Percentiles rank a stretch among this genome's conserved stretches.
Evolutionary conservation across 2,329 filamentous ascomycete species (phyloP).

Genomic region (Pseudogymnoascus sp.): DNA sequence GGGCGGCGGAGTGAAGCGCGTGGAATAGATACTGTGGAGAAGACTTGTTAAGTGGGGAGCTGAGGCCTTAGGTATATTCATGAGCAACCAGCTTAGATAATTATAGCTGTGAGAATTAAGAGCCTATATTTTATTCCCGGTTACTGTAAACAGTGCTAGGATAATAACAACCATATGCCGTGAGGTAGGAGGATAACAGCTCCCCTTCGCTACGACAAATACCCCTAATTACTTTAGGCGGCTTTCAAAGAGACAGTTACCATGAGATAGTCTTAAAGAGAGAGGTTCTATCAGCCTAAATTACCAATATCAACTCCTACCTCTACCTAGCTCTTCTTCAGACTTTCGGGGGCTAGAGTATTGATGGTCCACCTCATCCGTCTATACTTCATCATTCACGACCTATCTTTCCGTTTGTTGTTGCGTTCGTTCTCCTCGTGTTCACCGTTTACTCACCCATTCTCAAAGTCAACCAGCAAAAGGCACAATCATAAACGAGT

Average conservation of each 20-base stretch:
- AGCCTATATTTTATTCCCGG: neutral
- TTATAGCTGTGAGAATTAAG: slow-evolving; percentile 39
- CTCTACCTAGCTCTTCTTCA: neutral
- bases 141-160: neutral
- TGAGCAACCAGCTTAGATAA: slow-evolving; percentile 22
- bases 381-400: neutral
- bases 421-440: neutral
- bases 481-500: slow-evolving; percentile 3
- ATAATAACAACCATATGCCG: neutral
- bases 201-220: neutral
- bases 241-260: neutral
- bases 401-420: neutral
- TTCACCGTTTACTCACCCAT: neutral
- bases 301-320: neutral
- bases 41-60: neutral
- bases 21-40: neutral
- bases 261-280: neutral
- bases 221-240: neutral
- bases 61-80: neutral
- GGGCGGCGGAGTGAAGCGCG: neutral
- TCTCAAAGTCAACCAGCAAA: neutral
- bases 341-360: neutral
- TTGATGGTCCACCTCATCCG: neutral
- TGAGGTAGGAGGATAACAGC: neutral
- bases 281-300: neutral